Base-by-base conservation (phyloP, 163 green algal genomes). In the Volvox carteri region DNA sequence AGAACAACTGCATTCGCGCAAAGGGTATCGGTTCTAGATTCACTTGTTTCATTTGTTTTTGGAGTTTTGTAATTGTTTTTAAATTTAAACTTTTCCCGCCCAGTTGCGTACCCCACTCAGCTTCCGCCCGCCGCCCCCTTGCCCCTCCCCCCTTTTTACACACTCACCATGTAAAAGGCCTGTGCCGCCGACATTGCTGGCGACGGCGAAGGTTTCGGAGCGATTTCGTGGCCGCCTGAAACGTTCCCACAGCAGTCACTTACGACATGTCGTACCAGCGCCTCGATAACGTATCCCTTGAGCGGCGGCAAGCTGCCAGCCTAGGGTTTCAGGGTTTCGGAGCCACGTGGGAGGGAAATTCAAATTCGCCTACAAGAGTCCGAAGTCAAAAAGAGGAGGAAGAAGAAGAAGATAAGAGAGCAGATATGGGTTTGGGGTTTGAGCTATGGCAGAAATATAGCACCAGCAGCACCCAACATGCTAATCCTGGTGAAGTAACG, bases 111-210 rank as follows among this genome's bases (percentile, higher is more conserved):
- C 2, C 54, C 54, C 8, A 19, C 28, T 2, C 4, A 30, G 19
- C 8, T 2, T 12, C 2, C 54, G 5, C 54, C 54, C 8, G 19
- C 48, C 28, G 0, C n/a, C 75, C 16, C 46, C 2, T 30, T n/a
- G 14, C 75, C 9, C 14, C 16, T 72, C 54, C 4, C 28, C 54
- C 28, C 7, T 23, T 65, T 16, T 60, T 16, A 84, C n/a, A 28
- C 39, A 39, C 79, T 1, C 62, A 86, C 79, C 79, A 86, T 78
- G 62, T 70, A 78, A 19, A 86, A 67, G 6, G 79, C 79, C 42
- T 86, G 79, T 35, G 46, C 42, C 42, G 50, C 79, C 16, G 48
- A 86, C 33, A 78, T 19, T n/a, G n/a, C n/a, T n/a, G n/a, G n/a
- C 6, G 12, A 52, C 5, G 78, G 78, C 39, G 25, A 5, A 4